Base-by-base conservation (phyloP, 2,329 filamentous ascomycete genomes). In the Fusarium sp. region DNA sequence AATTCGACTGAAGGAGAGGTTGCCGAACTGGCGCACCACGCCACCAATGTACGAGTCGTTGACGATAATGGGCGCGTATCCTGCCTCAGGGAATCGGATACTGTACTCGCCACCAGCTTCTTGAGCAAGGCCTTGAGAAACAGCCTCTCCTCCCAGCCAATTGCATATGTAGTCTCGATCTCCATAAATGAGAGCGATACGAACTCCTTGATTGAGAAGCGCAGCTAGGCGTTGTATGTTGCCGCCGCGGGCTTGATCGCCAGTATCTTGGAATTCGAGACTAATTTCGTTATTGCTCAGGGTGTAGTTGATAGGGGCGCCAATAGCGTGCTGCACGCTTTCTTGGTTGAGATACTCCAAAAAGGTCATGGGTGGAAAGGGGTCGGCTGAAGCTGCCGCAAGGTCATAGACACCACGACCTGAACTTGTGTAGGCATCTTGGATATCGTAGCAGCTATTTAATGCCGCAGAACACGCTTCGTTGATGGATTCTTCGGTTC, bases 11-110 rank as follows among this genome's bases (percentile, higher is more conserved):
- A 92, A 92, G 16, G 85, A 88, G 55, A 92, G 84, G 71, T 94
- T 94, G 12, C 91, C 92, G 72, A 88, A 92, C 77, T 96, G 92
- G 6, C 92, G 86, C 0, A 93, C 92, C 57, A 88, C 86, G 20
- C 92, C 93, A 52, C 88, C 92, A 74, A 89, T 87, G 78, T 91
- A 91, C 8, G 85, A 83, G 28, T 83, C 84, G 74, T 93, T 92
- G 40, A 92, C 88, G 13, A 89, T 81, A 65, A 96, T 88, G 15
- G 90, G 88, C 1, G 88, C 86, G 75, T 96, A 96, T 1, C 92
- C 92, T 1, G 92, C 89, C 0, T 81, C 77, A 3, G 84, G 80
- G 75, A 95, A 96, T 30, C 80, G 78, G 2, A 79, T 77, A 0
- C 82, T 78, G 67, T 91, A 88, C 18, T 78, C 72, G 16, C 77